Evolutionary conservation across 2,329 filamentous ascomycete genomes (phyloP).

Genomic region (Penicillium occitanis): DNA sequence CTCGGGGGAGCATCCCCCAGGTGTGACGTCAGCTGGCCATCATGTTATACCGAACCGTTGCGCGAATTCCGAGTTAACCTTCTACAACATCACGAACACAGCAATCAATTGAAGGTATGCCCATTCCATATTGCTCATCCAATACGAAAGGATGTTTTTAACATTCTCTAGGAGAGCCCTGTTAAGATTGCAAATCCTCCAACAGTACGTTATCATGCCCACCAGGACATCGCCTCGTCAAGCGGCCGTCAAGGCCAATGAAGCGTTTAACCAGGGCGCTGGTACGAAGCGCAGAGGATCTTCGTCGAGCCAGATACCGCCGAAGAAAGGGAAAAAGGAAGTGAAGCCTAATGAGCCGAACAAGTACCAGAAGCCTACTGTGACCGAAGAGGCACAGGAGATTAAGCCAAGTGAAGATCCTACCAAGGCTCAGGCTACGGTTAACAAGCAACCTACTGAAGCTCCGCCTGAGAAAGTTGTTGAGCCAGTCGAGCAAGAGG

Average conservation of each 20-base stretch:
- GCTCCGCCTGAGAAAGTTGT: conserved; percentile 25
- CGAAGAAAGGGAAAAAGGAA: conserved; percentile 44
- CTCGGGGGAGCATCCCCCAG: neutral
- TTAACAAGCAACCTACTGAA: conserved; percentile 20
- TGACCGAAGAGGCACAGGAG: conserved; percentile 21
- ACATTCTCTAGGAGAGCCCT: conserved; percentile 14
- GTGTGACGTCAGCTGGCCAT: conserved; percentile 38
- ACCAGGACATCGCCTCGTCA: conserved; percentile 44
- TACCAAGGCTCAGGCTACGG: conserved; percentile 19
- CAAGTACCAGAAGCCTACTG: conserved; percentile 22
- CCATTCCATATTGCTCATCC: neutral
- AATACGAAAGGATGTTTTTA: conserved; percentile 12
- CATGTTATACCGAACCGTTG: conserved; percentile 22
- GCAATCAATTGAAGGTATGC: conserved; percentile 15
- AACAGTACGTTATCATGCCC: conserved; percentile 22
- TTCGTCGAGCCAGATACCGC: conserved; percentile 27
- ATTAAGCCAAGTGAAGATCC: conserved; percentile 32
- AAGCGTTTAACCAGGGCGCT: conserved; percentile 39
- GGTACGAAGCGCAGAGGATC: conserved; percentile 44
- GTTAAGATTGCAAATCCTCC: conserved; percentile 1
- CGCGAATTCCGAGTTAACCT: conserved; percentile 1
- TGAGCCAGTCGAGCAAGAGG: conserved; percentile 20
- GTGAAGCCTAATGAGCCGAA: conserved; percentile 17
- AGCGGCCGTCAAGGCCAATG: conserved; percentile 46
- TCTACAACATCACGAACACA: neutral